Conservation (phyloP, 192 early-diverging fungal genomes). For the Rhizophagus clarus region DNA sequence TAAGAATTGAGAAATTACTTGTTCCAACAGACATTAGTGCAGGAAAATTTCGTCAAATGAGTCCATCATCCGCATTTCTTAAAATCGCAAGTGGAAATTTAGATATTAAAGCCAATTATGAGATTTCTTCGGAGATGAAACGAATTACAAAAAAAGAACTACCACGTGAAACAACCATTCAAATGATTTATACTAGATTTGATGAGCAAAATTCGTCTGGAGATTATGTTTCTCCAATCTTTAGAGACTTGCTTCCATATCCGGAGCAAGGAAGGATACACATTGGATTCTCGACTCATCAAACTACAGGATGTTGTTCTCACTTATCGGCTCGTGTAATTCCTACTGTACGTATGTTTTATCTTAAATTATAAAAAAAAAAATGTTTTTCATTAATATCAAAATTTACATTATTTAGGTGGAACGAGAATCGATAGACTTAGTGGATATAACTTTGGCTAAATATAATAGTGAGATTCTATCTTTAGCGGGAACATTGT, state of each 20-base stretch:
- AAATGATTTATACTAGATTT: conserved; percentile 71
- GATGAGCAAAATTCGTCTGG: conserved; percentile 67
- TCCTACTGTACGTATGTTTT: conserved; percentile 67
- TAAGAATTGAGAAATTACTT: conserved; percentile 51
- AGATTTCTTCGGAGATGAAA: conserved; percentile 76
- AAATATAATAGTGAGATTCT: conserved; percentile 83
- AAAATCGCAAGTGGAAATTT: conserved; percentile 67
- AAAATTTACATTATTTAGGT: conserved; percentile 46
- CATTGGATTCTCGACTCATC: conserved; percentile 90
- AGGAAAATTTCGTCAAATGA: no score
- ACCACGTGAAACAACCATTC: conserved; percentile 67
- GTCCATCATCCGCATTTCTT: conserved; percentile 76
- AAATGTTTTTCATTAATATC: no score
- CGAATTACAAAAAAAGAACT: conserved; percentile 87
- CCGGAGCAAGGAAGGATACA: conserved; percentile 82
- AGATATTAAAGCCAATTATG: conserved; percentile 51
- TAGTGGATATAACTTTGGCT: conserved; percentile 78
- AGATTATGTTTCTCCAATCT: conserved; percentile 47
- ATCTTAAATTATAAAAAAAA: no score
- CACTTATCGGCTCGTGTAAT: conserved; percentile 84
- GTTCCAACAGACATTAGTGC: no score
- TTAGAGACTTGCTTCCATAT: conserved; percentile 71
- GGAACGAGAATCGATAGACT: conserved; percentile 87
- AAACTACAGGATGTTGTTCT: conserved; percentile 84
- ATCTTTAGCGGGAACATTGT: conserved; percentile 68